Conservation (phyloP, 306 rosid genomes). For the Vigna mungo region DNA sequence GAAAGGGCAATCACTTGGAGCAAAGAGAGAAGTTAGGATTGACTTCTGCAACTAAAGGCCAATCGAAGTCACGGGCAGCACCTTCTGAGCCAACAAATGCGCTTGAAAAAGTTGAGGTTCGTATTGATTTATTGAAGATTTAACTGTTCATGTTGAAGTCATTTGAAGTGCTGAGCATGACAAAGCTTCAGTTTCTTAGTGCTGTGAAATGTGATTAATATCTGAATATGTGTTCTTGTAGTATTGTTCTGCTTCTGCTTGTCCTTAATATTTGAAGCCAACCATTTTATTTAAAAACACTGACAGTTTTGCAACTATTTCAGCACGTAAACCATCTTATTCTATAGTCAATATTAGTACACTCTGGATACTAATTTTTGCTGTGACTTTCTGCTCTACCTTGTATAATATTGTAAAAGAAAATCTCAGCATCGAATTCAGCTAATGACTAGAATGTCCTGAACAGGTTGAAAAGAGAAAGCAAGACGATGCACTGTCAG, state of each 20-base stretch:
- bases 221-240: conserved; percentile 5
- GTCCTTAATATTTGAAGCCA: conserved; percentile 17
- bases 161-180: conserved; percentile 17
- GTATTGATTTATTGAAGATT: conserved; percentile 44
- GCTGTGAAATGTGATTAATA: conserved; percentile 23
- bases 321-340: background rate
- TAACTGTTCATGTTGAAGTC: background rate
- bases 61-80: conserved; percentile 53
- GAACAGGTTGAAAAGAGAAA: conserved; percentile 75
- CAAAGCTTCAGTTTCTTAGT: conserved; percentile 4
- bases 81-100: conserved; percentile 63
- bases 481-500: conserved; percentile 88
- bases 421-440: conserved; percentile 20
- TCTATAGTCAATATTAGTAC: conserved; percentile 26
- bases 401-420: background rate
- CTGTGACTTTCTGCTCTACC: conserved; percentile 9
- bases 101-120: conserved; percentile 85
- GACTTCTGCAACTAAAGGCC: conserved; percentile 59
- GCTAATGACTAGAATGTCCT: conserved; percentile 23
- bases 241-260: conserved; percentile 12
- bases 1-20: conserved; percentile 65
- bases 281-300: conserved; percentile 15
- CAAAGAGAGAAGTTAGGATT: conserved; percentile 89
- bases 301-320: background rate
- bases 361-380: background rate